A percentile compares a stretch with the other conserved stretches of the same genome.
These are phyloP conservation scores for Neurospora tetrasperma DNA, from an alignment of 495 filamentous ascomycete species.

Conservation along the genomic window DNA sequence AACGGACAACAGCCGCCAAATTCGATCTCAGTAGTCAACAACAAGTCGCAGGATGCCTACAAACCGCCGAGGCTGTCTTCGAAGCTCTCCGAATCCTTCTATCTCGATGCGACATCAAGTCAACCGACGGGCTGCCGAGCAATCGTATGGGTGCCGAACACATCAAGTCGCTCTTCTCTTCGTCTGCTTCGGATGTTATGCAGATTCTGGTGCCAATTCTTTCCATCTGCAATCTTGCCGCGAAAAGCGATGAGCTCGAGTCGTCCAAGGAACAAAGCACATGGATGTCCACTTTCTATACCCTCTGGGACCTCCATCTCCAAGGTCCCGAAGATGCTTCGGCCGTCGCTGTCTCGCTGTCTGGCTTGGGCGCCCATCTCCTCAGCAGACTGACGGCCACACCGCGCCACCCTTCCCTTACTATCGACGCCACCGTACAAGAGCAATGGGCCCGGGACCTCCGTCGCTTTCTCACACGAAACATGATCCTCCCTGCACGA, in stretches of 20 bases:
- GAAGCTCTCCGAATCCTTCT: slow-evolving; percentile 27
- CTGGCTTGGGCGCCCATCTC: slow-evolving; percentile 19
- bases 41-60: slow-evolving; percentile 22
- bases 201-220: slow-evolving; percentile 28
- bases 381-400: slow-evolving; percentile 26
- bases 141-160: slow-evolving; percentile 34
- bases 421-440: slow-evolving; percentile 9
- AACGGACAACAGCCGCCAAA: slow-evolving; percentile 16
- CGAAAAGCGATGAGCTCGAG: slow-evolving; percentile 12
- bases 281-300: slow-evolving; percentile 29
- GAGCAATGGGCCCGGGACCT: slow-evolving; percentile 33
- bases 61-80: slow-evolving; percentile 31
- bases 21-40: slow-evolving; percentile 25
- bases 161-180: slow-evolving; percentile 38
- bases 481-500: slow-evolving; percentile 61
- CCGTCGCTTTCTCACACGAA: slow-evolving; percentile 54
- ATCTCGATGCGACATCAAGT: slow-evolving; percentile 14
- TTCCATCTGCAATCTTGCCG: slow-evolving; percentile 25
- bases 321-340: slow-evolving; percentile 27
- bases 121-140: slow-evolving; percentile 11
- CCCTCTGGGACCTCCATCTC: slow-evolving; percentile 35
- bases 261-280: slow-evolving; percentile 17
- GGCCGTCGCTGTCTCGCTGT: slow-evolving; percentile 32
- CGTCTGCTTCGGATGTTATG: slow-evolving; percentile 28
- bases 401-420: slow-evolving; percentile 2